phyloP scores from a whole-genome alignment of 2,329 filamentous ascomycete species.

The Rhinocladiella mackenziei region DNA sequence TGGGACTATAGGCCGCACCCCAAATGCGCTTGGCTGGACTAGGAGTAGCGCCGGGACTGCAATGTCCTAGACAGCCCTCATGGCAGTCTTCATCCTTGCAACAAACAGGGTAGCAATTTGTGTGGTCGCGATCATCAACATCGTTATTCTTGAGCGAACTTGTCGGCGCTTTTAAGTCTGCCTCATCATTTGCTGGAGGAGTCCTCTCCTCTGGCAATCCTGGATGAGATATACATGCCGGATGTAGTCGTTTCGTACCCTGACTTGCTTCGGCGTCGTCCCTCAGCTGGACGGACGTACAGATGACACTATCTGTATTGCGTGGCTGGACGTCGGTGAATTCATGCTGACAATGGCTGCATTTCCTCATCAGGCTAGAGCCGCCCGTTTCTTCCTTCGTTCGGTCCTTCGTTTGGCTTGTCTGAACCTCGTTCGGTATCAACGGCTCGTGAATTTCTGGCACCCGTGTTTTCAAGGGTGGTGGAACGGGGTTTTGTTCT shows the following conservation, averaged over 20 bases:
- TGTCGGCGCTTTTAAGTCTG: background rate
- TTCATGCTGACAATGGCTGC: slow-evolving; percentile 25
- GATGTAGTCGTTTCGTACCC: slow-evolving; percentile 11
- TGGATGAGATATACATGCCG: slow-evolving; percentile 15
- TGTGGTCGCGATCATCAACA: slow-evolving; percentile 22
- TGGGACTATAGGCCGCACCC: slow-evolving; percentile 12
- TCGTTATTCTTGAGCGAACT: background rate
- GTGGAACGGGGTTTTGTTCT: slow-evolving; percentile 10
- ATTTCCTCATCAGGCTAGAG: slow-evolving; percentile 24
- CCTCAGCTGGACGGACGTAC: slow-evolving; percentile 19
- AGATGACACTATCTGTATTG: slow-evolving; percentile 22
- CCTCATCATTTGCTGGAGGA: background rate
- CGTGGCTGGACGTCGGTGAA: slow-evolving; percentile 23
- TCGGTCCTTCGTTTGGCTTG: slow-evolving; percentile 3
- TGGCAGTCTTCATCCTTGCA: slow-evolving; percentile 27
- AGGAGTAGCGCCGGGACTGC: slow-evolving; percentile 18
- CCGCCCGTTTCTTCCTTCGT: slow-evolving; percentile 4
- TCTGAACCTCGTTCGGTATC: background rate
- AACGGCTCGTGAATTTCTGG: slow-evolving; percentile 1
- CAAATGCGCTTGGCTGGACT: slow-evolving; percentile 17
- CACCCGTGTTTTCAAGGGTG: slow-evolving; percentile 10
- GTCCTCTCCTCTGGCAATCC: slow-evolving; percentile 9
- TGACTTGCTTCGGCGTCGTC: slow-evolving; percentile 7
- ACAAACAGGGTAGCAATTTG: slow-evolving; percentile 26
- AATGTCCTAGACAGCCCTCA: slow-evolving; percentile 28